These are phyloP conservation scores for Chrysoporthe puriensis DNA, from an alignment of 2,329 filamentous ascomycete genomes.

Conservation along the genomic window DNA sequence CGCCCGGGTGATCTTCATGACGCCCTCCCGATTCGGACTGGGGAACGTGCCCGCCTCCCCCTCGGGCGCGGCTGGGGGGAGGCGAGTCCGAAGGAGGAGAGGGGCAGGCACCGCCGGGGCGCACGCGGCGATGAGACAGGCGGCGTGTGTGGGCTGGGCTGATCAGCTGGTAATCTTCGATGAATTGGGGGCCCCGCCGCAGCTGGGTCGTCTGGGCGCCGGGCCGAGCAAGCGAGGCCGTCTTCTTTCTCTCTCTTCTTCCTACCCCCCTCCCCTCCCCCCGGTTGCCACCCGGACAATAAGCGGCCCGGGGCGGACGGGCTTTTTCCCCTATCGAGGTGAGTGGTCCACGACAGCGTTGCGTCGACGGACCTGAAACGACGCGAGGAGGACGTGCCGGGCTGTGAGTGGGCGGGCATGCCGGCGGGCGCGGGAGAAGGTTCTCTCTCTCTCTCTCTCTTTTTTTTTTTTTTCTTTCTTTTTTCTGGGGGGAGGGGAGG, in stretches of 20 bases:
- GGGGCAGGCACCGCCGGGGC: neutral
- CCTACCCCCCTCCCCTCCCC: neutral
- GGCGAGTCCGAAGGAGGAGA: neutral
- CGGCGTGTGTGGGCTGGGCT: neutral
- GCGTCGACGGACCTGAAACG: neutral
- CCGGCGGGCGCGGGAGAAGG: no score
- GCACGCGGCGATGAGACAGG: no score
- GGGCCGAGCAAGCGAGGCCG: neutral
- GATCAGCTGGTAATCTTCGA: neutral
- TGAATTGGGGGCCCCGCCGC: no score
- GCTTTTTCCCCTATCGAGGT: neutral
- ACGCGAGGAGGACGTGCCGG: neutral
- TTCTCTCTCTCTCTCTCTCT: no score
- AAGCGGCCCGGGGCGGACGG: neutral
- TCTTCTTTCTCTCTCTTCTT: neutral
- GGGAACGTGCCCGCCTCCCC: neutral
- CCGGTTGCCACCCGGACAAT: neutral
- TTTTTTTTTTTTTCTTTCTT: no score
- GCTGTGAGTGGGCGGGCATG: neutral
- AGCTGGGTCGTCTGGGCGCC: neutral
- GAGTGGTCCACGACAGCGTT: neutral
- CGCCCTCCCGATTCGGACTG: neutral
- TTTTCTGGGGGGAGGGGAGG: neutral
- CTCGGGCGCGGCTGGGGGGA: neutral
- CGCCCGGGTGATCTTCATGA: constrained; percentile 1